Base-by-base conservation (phyloP, 352 stramenopile species). In the Globisporangium takayamanum region DNA sequence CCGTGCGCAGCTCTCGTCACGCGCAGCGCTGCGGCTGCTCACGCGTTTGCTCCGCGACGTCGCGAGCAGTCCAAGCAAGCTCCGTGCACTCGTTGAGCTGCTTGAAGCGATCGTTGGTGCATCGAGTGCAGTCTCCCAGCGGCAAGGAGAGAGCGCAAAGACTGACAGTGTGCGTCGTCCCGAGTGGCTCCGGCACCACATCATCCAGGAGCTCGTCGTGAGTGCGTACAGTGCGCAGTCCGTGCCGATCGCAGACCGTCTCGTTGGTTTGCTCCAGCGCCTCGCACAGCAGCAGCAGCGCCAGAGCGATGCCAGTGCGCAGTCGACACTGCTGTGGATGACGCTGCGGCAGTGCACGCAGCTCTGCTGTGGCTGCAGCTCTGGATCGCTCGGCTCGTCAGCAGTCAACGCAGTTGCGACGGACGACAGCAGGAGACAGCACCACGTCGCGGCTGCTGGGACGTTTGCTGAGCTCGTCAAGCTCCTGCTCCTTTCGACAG, bases 341-440 rank as follows among this genome's bases (percentile, higher is more conserved):
- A 55, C 87, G 45, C 36, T 91, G 25, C 66, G 79, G 33, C 69
- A 81, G 41, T 91, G 80, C 44, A 87, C 78, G 2, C 76, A 64
- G 41, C 60, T 75, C 28, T 89, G 78, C 49, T 89, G 76, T 47
- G 76, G 78, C 37, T 82, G 73, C 15, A 12, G 33, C 7, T 30
- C 6, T 30, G 46, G 25, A 49, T 14, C 28, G 18, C 25, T 48
- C 11, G 8, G 53, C 56, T 12, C 41, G 8, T 14, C 22, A 70
- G n/a, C 25, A 12, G 6, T 39, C 7, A 12, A 7, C 33, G 33
- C 33, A 2, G 33, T 12, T 10, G 10, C 33, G 1, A 39, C 33
- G 11, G 33, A 2, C 33, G 33, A 39, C 33, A 39, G 33, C 10
- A 10, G 33, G 33, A 10, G 39, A 1, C 48, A 66, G 18, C 70